Evolutionary conservation across 164 flowering plant genomes (phyloP).

Genomic region (Magnolia sinica): DNA sequence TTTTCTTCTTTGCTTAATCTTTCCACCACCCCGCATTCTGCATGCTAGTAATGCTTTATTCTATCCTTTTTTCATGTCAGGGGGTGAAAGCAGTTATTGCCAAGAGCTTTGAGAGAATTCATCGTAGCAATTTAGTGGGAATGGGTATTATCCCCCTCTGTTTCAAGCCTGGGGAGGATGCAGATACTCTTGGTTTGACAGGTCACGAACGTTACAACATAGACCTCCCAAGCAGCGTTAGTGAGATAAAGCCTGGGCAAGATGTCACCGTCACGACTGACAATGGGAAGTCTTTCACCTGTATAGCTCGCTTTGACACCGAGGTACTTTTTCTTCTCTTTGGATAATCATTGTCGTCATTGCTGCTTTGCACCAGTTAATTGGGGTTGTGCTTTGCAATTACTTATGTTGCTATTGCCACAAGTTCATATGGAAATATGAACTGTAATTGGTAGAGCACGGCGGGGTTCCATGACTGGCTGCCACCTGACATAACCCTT

Average conservation of each 20-base stretch:
- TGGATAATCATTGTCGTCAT: neutral
- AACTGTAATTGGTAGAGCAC: too few relatives aligned
- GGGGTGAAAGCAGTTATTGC: constrained; percentile 48
- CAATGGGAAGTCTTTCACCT: constrained; percentile 37
- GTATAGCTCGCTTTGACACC: constrained; percentile 43
- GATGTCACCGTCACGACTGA: constrained; percentile 37
- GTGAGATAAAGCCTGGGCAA: constrained; percentile 43
- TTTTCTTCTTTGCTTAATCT: neutral
- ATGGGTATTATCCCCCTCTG: constrained; percentile 47
- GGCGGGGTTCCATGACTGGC: too few relatives aligned
- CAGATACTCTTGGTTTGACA: constrained; percentile 36
- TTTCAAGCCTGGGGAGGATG: constrained; percentile 47
- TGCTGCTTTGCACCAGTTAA: neutral
- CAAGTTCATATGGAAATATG: neutral
- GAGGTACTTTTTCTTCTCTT: constrained; percentile 23
- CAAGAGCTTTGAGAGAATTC: constrained; percentile 47
- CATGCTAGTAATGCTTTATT: neutral
- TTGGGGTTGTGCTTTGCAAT: neutral
- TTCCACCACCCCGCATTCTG: neutral
- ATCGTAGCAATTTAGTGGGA: constrained; percentile 45
- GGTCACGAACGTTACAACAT: constrained; percentile 39
- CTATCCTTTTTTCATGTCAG: constrained; percentile 14
- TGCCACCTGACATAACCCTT: too few relatives aligned
- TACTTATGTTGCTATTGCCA: neutral
- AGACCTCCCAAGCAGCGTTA: constrained; percentile 30